Conservation (phyloP, 108 stramenopile genomes). For the Schizochytrium sp. region DNA sequence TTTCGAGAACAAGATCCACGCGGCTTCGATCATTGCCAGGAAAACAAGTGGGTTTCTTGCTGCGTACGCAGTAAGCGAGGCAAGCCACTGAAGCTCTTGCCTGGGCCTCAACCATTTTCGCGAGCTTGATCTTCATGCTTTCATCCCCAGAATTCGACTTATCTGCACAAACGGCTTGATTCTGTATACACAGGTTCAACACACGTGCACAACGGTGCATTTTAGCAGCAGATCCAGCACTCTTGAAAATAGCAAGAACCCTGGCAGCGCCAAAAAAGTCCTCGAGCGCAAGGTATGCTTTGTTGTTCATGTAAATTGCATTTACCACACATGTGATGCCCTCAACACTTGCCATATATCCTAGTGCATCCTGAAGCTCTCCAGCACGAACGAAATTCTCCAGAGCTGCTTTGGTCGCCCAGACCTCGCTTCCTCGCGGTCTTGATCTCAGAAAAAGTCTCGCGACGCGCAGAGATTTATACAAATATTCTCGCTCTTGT, state of each 20-base stretch:
- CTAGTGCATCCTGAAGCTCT: background rate
- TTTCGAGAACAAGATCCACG: conserved; percentile 40
- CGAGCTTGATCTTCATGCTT: background rate
- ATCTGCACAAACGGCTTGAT: background rate
- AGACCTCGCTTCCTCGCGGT: background rate
- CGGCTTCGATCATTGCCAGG: background rate
- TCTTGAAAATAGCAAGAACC: background rate
- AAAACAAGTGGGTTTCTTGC: background rate
- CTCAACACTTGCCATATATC: background rate
- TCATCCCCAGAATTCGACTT: background rate
- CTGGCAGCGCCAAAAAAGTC: background rate
- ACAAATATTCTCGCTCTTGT: background rate
- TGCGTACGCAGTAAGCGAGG: conserved; percentile 49
- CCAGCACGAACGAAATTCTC: background rate
- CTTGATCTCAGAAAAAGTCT: background rate
- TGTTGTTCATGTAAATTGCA: background rate
- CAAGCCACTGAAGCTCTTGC: conserved; percentile 35
- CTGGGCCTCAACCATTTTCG: background rate
- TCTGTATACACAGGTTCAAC: conserved; percentile 8
- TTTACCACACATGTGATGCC: conserved; percentile 48
- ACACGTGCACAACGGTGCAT: background rate
- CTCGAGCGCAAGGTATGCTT: background rate
- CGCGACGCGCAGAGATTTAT: background rate
- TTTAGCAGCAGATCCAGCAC: background rate
- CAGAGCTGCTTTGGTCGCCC: background rate